A percentile compares a stretch with the other conserved stretches of the same genome.
Evolutionary conservation across 768 basidiomycete genomes (phyloP).

Genomic region (Lactarius psammicola): DNA sequence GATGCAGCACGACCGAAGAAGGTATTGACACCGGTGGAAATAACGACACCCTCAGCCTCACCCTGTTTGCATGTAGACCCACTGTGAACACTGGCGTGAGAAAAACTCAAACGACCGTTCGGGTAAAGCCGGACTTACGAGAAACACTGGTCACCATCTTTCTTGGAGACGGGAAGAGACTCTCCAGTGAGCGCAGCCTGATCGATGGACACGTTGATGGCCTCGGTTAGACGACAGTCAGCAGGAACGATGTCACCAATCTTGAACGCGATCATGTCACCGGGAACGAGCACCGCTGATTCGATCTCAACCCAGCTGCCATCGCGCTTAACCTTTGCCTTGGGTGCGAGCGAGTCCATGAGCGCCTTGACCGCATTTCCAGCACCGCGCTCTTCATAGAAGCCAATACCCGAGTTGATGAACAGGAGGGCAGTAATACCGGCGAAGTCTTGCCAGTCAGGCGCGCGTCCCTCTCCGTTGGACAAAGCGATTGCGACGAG

Average conservation of each 20-base stretch:
- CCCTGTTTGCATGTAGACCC: conserved; percentile 99
- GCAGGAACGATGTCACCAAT: conserved; percentile 99
- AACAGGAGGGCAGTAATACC: conserved; percentile 91
- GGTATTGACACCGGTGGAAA: conserved; percentile 96
- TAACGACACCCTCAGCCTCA: conserved; percentile 98
- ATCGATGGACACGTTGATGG: conserved; percentile 97
- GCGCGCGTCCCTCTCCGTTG: conserved; percentile 81
- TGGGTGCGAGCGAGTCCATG: conserved; percentile 98
- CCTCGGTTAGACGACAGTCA: conserved; percentile 94
- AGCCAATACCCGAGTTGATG: conserved; percentile 96
- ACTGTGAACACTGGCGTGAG: conserved; percentile 39
- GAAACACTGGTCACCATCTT: conserved; percentile 94
- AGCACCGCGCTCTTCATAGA: conserved; percentile 96
- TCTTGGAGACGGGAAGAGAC: conserved; percentile 91
- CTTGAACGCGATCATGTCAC: conserved; percentile 97
- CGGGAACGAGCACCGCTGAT: conserved; percentile 85
- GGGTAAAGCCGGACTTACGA: conserved; percentile 60
- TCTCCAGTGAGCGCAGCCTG: conserved; percentile 98
- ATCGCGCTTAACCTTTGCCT: conserved; percentile 89
- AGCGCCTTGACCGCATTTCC: conserved; percentile 99
- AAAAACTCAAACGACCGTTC: conserved; percentile 13
- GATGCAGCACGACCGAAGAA: conserved; percentile 99
- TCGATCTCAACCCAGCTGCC: conserved; percentile 90
- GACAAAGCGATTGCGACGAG: conserved; percentile 94
- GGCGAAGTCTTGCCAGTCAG: conserved; percentile 97